Conservation (phyloP, 148 eudicot species). For the Polygonum aviculare region DNA sequence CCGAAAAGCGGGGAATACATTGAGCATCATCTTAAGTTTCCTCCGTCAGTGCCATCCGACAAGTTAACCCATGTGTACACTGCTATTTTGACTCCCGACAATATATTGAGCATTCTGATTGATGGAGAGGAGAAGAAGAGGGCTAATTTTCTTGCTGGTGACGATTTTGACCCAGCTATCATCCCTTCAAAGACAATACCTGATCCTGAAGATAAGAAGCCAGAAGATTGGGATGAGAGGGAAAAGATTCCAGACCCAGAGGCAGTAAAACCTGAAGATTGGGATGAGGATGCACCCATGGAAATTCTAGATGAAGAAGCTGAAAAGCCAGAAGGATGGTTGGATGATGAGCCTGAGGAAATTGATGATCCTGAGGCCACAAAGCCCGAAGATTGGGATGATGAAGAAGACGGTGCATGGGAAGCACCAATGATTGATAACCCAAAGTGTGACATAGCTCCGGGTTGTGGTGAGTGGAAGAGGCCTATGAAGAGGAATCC, state of each 20-base stretch:
- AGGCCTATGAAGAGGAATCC: slow-evolving; percentile 82
- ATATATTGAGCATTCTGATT: slow-evolving; percentile 51
- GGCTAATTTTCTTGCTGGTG: slow-evolving; percentile 56
- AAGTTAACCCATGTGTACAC: slow-evolving; percentile 73
- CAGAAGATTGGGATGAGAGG: slow-evolving; percentile 94
- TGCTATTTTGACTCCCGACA: slow-evolving; percentile 67
- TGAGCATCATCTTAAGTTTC: slow-evolving; percentile 84
- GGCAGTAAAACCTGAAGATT: slow-evolving; percentile 80
- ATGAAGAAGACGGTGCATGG: slow-evolving; percentile 97
- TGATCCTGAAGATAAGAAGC: slow-evolving; percentile 86
- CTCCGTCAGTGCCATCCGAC: slow-evolving; percentile 93
- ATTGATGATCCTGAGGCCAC: slow-evolving; percentile 87
- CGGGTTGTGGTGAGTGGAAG: slow-evolving; percentile 98
- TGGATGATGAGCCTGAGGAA: slow-evolving; percentile 92
- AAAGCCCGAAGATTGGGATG: slow-evolving; percentile 97
- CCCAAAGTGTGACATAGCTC: slow-evolving; percentile 76
- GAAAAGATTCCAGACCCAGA: slow-evolving; percentile 64
- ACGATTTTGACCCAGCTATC: slow-evolving; percentile 71
- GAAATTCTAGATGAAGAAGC: slow-evolving; percentile 87
- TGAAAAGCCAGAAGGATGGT: slow-evolving; percentile 93
- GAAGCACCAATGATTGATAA: slow-evolving; percentile 90
- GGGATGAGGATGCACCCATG: slow-evolving; percentile 99
- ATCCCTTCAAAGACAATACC: slow-evolving; percentile 76
- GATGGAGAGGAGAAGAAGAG: slow-evolving; percentile 95
- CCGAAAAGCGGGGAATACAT: slow-evolving; percentile 75